Base-by-base conservation (phyloP, 2,329 filamentous ascomycete genomes). In the Exophiala oligosperma region DNA sequence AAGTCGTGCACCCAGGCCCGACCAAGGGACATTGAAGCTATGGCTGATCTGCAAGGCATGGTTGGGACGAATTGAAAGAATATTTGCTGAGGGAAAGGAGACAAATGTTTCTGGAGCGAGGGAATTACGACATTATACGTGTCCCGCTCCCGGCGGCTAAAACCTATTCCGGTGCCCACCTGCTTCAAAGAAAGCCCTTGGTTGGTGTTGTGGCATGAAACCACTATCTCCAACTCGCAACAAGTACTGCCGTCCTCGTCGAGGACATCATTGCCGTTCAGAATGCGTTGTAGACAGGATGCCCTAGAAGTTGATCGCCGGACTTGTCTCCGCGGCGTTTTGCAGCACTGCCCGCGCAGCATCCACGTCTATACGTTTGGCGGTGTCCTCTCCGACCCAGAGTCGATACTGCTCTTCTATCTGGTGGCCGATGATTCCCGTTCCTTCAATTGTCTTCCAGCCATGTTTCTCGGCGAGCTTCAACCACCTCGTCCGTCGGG, bases 21-120 rank as follows among this genome's bases (percentile, higher is more conserved):
- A 41, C 89, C 89, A 1, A 92, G 80, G 52, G 88, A 92, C 81
- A 91, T 90, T 61, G 87, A 88, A 58, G 85, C 85, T 69, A 92
- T 91, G 43, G 81, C 87, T 64, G 87, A 81, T 23, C 26, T 51
- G 57, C n/a, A 59, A 23, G 32, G 38, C 32, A 50, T 47, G 35
- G 6, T 35, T 35, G 32, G 32, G 6, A 35, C 32, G 32, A 8
- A 9, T 9, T 11, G 32, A 35, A 35, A 35, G 32, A 35, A 35
- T 6, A 35, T 9, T 11, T 35, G 7, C 8, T 9, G 7, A 35
- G 7, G 32, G 32, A 35, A 2, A 35, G 32, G 32, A 35, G 32
- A 35, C 32, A 35, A 35, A 35, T 35, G 32, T 35, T 35, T 35
- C 4, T 35, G 6, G 11, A 35, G 32, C 32, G 9, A 35, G 32